These are phyloP conservation scores for Nasturtium officinale DNA, from an alignment of 345 rosid genomes.

Conservation along the genomic window DNA sequence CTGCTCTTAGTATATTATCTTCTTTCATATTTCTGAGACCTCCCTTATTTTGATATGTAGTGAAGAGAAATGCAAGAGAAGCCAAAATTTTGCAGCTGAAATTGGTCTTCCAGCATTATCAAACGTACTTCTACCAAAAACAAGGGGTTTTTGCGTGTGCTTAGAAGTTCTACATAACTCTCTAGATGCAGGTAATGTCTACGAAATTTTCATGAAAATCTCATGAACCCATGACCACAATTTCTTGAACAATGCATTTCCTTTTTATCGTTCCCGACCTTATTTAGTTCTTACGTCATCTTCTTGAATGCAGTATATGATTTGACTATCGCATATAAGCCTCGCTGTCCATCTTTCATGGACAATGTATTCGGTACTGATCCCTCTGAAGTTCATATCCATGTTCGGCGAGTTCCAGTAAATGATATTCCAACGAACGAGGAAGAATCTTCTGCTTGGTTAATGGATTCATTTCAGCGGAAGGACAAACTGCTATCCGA, in stretches of 20 bases:
- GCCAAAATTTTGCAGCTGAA: constrained; percentile 70
- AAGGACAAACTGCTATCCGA: constrained; percentile 66
- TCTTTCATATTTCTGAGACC: constrained; percentile 16
- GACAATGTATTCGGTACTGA: constrained; percentile 81
- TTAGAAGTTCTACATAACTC: constrained; percentile 61
- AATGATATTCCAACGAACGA: constrained; percentile 55
- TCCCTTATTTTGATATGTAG: constrained; percentile 49
- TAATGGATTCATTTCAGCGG: constrained; percentile 57
- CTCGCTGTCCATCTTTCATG: constrained; percentile 66
- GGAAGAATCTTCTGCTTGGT: constrained; percentile 58
- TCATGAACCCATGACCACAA: not conserved
- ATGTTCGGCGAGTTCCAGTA: constrained; percentile 55
- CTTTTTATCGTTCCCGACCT: not conserved
- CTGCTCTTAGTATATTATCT: not conserved
- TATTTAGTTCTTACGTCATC: constrained; percentile 1
- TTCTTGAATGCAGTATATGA: constrained; percentile 68
- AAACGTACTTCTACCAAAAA: constrained; percentile 76
- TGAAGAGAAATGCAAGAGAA: constrained; percentile 64
- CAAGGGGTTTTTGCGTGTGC: constrained; percentile 71
- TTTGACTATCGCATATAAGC: constrained; percentile 73
- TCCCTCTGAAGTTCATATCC: constrained; percentile 86
- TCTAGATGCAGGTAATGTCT: constrained; percentile 68
- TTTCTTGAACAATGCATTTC: constrained; percentile 2
- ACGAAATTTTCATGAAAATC: not conserved
- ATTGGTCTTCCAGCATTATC: constrained; percentile 69